phyloP scores from a whole-genome alignment of 2,329 filamentous ascomycete genomes.

The Pseudocercospora pini-densiflorae region DNA sequence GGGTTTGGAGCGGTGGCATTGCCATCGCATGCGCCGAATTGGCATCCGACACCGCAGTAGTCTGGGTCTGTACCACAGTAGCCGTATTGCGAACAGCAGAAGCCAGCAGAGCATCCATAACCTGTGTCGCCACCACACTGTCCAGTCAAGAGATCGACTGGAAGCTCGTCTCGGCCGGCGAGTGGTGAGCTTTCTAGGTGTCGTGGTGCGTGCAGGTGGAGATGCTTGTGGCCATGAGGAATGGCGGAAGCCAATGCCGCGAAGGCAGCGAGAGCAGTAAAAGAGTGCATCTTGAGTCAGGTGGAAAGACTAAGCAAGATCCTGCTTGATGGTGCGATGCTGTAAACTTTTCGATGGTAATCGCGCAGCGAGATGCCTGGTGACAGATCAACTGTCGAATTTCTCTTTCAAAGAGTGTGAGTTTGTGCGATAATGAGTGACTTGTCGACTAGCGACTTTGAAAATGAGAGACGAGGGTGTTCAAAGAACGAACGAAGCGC shows the following conservation, averaged over 20 bases:
- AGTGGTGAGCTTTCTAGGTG: conserved; percentile 13
- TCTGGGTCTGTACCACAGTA: conserved; percentile 30
- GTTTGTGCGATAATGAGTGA: conserved; percentile 23
- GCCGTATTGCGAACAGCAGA: conserved; percentile 33
- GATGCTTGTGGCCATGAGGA: conserved; percentile 21
- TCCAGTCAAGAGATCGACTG: conserved; percentile 23
- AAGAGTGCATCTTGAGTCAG: conserved; percentile 19
- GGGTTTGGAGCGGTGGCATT: conserved; percentile 11
- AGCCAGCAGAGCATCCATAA: conserved; percentile 25
- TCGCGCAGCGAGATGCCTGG: conserved; percentile 1
- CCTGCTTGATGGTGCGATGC: not conserved
- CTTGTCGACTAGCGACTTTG: conserved; percentile 28
- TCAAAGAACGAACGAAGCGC: conserved; percentile 19
- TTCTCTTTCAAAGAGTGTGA: conserved; percentile 21
- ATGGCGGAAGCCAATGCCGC: conserved; percentile 22
- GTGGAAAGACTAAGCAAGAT: not conserved
- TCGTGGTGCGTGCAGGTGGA: conserved; percentile 20
- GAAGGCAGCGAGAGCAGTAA: conserved; percentile 17
- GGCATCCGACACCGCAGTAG: conserved; percentile 36
- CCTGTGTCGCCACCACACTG: conserved; percentile 30
- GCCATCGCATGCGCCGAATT: conserved; percentile 27
- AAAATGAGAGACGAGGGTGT: conserved; percentile 17
- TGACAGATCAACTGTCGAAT: conserved; percentile 17
- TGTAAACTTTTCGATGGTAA: conserved; percentile 1
- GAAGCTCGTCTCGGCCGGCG: conserved; percentile 26